Evolutionary conservation across 108 stramenopile genomes (phyloP).

Genomic region (Pseudonitzschia multistriata): DNA sequence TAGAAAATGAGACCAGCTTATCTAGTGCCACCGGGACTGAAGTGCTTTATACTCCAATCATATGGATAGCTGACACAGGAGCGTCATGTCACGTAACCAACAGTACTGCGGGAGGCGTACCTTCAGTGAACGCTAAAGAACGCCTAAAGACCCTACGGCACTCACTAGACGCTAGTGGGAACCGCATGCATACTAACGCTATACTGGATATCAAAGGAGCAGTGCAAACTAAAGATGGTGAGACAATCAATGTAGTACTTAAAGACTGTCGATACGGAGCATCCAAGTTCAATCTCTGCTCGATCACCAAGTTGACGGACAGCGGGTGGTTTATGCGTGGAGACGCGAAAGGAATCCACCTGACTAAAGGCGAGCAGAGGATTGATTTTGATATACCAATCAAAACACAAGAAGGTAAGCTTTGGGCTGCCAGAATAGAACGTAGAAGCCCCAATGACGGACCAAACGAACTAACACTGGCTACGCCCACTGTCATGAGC

Average conservation of each 20-base stretch:
- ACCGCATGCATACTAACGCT: not conserved
- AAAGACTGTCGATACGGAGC: not conserved
- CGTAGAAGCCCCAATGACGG: not conserved
- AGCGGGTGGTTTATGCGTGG: conserved; percentile 36
- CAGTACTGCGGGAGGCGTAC: not conserved
- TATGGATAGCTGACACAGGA: conserved; percentile 34
- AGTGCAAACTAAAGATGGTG: not conserved
- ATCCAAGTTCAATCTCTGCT: conserved; percentile 32
- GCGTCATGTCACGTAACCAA: conserved; percentile 17
- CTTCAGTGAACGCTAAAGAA: conserved; percentile 10
- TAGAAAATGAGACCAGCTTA: too few relatives aligned
- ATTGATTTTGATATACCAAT: conserved; percentile 41
- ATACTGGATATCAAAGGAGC: not conserved
- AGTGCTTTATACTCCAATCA: not conserved
- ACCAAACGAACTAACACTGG: not conserved
- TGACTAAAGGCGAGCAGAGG: not conserved
- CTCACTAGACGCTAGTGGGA: not conserved
- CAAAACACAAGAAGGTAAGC: conserved; percentile 13
- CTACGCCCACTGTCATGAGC: not conserved
- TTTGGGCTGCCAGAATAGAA: conserved; percentile 11
- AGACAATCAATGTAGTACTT: not conserved
- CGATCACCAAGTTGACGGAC: conserved; percentile 15
- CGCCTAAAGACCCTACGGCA: not conserved
- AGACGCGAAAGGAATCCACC: conserved; percentile 14
- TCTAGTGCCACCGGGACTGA: not conserved